Base-by-base conservation (phyloP, 2,329 filamentous ascomycete species). In the Trichophyton verrucosum region DNA sequence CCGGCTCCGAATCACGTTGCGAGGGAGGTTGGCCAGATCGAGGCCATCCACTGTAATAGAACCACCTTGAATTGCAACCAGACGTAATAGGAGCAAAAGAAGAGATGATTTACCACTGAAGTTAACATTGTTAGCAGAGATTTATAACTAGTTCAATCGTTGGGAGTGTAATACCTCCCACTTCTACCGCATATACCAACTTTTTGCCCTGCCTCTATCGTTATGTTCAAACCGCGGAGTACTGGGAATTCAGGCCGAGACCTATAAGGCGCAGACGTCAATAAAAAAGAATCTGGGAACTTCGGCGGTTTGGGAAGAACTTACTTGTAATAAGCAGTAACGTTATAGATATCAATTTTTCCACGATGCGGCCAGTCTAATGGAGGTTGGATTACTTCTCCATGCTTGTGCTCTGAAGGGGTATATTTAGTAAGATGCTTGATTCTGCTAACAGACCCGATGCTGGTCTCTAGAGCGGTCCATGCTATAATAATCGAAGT, bases 111-210 rank as follows among this genome's bases (percentile, higher is more conserved):
- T 99, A 61, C 94, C 92, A 3, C 75, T 77, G 44, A 33, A 22
- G n/a, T 7, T 3, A 33, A 61, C 3, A 20, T 15, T 2, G 56
- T 61, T 27, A 58, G 24, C 5, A 17, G 17, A 11, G 53, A 30
- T 30, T 24, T 11, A 49, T 66, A 60, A 7, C 6, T 65, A 51
- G n/a, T 20, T 53, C 22, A 27, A 40, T 46, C 17, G 15, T 7
- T 20, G 9, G 4, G n/a, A 20, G 40, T 20, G 22, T 58, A 40
- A 58, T 60, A 67, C 66, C 94, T 92, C 63, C 92, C 92, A 0
- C 94, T 97, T 62, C 92, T 85, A 60, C 92, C 92, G 30, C 97
- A 92, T 61, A 99, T 95, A 61, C 92, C 94, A 17, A 97, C 88
- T 78, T 96, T 96, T 74, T 97, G 90, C 33, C 83, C 84, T 0